Conservation (phyloP, 441 rosid species). For the Brassica hybrid region DNA sequence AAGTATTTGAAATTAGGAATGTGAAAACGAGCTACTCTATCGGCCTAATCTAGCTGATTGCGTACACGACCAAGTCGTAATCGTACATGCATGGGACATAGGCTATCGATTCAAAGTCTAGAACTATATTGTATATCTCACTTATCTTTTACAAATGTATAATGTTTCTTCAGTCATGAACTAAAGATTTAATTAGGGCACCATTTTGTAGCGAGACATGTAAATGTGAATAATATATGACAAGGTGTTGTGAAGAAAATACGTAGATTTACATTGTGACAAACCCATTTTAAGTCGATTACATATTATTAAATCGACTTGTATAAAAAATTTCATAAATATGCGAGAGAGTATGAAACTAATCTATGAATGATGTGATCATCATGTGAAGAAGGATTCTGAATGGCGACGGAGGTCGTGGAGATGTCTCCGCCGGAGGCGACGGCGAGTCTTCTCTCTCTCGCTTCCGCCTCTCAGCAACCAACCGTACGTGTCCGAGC, state of each 20-base stretch:
- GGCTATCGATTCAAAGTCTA: background rate
- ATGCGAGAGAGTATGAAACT: too few species aligned
- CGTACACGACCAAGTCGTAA: background rate
- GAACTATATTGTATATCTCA: background rate
- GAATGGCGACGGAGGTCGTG: too few species aligned
- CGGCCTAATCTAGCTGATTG: background rate
- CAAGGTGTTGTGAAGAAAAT: too few species aligned
- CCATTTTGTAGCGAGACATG: background rate
- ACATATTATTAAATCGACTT: too few species aligned
- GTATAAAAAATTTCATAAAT: too few species aligned
- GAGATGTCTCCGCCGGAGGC: too few species aligned
- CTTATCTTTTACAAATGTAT: background rate
- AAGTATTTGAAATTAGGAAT: background rate
- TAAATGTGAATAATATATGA: background rate
- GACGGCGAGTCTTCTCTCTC: too few species aligned
- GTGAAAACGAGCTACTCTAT: background rate
- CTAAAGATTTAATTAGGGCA: background rate
- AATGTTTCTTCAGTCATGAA: background rate
- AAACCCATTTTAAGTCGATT: background rate
- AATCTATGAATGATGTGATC: too few species aligned
- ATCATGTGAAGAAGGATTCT: too few species aligned
- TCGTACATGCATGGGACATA: background rate
- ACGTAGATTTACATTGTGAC: background rate
- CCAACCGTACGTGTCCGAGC: too few species aligned
- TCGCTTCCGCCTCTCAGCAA: too few species aligned